Conservation (phyloP, 768 basidiomycete genomes). For the Lactarius hatsudake region DNA sequence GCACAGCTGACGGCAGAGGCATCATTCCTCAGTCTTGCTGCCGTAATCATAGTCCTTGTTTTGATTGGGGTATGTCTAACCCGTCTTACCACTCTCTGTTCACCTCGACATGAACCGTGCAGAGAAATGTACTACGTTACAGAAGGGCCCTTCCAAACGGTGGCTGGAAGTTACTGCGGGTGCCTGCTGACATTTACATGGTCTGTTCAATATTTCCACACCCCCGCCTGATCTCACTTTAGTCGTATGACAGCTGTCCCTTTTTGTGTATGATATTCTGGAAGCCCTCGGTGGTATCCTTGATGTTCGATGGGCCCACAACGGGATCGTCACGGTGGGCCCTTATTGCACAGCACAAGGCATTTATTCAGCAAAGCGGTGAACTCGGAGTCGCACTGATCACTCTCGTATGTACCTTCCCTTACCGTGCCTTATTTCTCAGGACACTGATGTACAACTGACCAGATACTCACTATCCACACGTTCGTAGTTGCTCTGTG, state of each 20-base stretch:
- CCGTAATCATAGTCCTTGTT: not conserved
- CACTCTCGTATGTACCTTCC: conserved; percentile 38
- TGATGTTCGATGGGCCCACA: conserved; percentile 39
- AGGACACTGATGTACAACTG: conserved; percentile 31
- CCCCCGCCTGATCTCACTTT: conserved; percentile 4
- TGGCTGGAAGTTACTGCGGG: conserved; percentile 33
- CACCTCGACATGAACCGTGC: not conserved
- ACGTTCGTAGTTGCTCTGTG: conserved; percentile 41
- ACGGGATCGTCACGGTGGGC: conserved; percentile 36
- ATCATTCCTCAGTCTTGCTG: conserved; percentile 23
- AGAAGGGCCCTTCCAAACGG: not conserved
- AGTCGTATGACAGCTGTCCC: conserved; percentile 29
- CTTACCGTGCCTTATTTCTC: not conserved
- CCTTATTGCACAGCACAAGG: conserved; percentile 41
- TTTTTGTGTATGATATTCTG: conserved; percentile 36
- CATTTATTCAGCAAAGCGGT: conserved; percentile 41
- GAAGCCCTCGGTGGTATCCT: conserved; percentile 41
- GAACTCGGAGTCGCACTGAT: conserved; percentile 43
- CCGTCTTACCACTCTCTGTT: no score
- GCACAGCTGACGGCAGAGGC: conserved; percentile 37
- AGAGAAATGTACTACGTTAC: conserved; percentile 23
- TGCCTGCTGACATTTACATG: conserved; percentile 44
- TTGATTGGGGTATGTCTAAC: conserved; percentile 20
- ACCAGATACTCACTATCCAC: conserved; percentile 36
- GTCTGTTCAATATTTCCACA: conserved; percentile 27